Evolutionary conservation across 2,329 filamentous ascomycete genomes (phyloP), one percentile per base, ranked within the genome.

Genomic region (Pseudocercospora musae): DNA sequence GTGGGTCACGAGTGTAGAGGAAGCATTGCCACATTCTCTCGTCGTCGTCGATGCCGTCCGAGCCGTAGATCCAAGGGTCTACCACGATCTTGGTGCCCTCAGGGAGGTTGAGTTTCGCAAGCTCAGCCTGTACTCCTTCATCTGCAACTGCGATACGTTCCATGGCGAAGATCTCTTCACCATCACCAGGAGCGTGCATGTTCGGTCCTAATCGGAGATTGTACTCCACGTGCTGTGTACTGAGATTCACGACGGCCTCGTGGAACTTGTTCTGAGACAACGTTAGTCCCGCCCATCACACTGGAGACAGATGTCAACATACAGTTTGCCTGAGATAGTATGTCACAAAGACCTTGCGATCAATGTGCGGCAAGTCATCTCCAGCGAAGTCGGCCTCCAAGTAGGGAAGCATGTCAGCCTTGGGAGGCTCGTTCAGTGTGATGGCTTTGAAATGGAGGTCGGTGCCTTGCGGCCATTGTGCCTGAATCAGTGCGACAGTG

Each of bases 361-460:
- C 80, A 54, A 86, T 78, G 73, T 83, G 58, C 21, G 68, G 69
- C 40, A 62, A 64, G 9, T 59, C 79, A 85, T 62, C 53, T 29
- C 73, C 72, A 21, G 66, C 46, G 55, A 66, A 67, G 53, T 75
- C 73, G 13, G 72, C 72, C 18, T 75, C 70, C 9, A 76, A 62
- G 44, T 71, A 76, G 18, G 71, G 69, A 1, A 74, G 57, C 23
- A 69, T 63, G 31, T 75, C 72, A 4, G 68, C 70, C 58, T 76
- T 76, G 1, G 70, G 62, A 4, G 74, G 74, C 61, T 76, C 74
- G 42, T 74, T 67, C 5, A 76, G 67, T 4, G 71, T 89, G 56
- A 91, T 83, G 68, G 83, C 84, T 77, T 91, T 91, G 80, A 86
- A 87, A 57, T 87, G 83, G 48, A 88, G 72, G 29, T 83, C 78